A percentile compares a stretch with the other conserved stretches of the same genome.
These are phyloP conservation scores for Yamagishiella unicocca DNA, from an alignment of 139 green algal species.

Conservation along the genomic window DNA sequence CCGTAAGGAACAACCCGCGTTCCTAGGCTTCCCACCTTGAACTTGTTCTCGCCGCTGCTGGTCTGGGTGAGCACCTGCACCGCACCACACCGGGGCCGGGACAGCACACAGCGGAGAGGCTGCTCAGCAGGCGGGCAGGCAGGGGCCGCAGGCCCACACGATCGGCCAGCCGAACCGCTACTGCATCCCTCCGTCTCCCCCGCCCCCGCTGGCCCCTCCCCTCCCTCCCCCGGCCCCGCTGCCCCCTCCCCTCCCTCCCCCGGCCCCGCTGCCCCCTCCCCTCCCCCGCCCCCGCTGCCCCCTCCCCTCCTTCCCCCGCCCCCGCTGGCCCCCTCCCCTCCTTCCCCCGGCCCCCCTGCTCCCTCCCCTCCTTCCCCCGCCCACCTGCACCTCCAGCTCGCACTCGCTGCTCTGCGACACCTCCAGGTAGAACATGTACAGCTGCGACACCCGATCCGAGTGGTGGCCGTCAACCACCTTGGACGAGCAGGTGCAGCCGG, in stretches of 20 bases:
- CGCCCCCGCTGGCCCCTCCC: no score
- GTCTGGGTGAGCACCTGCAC: neutral
- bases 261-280: no score
- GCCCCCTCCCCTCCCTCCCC: no score
- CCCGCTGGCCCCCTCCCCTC: neutral
- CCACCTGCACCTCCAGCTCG: neutral
- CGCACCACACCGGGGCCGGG: neutral
- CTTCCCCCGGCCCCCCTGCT: neutral
- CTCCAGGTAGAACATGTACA: slow-evolving; percentile 20
- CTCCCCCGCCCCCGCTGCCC: no score
- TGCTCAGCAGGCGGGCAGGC: no score
- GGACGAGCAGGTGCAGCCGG: slow-evolving; percentile 6
- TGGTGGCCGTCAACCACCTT: neutral
- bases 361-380: neutral
- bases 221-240: no score
- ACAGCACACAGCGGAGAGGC: no score
- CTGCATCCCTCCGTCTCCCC: no score
- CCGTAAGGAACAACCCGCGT: neutral
- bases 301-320: neutral
- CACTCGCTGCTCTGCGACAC: neutral
- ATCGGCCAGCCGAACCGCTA: no score
- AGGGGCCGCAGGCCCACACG: no score
- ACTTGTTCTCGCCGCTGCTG: slow-evolving; percentile 34
- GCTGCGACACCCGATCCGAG: neutral
- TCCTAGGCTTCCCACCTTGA: slow-evolving; percentile 9